A percentile compares a stretch with the other conserved stretches of the same genome.
Evolutionary conservation across 139 green algal genomes (phyloP).

Genomic region (Tetradesmus obliquus): DNA sequence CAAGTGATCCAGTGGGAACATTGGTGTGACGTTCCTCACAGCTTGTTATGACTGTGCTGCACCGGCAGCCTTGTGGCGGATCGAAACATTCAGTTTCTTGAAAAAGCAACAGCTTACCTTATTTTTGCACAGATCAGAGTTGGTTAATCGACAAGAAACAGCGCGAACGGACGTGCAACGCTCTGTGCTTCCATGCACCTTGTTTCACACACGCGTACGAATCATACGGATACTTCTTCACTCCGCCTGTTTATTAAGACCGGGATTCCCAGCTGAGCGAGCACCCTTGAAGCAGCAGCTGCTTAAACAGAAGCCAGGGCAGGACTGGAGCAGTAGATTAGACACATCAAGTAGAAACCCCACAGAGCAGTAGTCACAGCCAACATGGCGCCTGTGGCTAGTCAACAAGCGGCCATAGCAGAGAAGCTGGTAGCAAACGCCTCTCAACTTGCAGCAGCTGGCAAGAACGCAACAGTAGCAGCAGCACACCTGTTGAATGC

Average conservation of each 20-base stretch:
- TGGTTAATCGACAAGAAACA: not conserved
- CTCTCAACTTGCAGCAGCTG: not conserved
- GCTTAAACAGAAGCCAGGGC: not conserved
- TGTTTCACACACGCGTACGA: not conserved
- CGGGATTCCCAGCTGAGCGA: not conserved
- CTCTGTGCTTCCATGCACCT: not conserved
- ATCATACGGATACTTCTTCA: not conserved
- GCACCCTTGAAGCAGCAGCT: not conserved
- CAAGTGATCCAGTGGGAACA: not conserved
- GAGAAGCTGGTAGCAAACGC: not conserved
- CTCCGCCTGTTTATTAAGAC: not conserved
- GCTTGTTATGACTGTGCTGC: not conserved
- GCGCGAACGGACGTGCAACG: not conserved
- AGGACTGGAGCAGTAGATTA: not conserved
- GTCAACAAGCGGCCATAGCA: not conserved
- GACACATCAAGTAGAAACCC: not conserved
- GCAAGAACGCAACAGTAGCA: constrained; percentile 5
- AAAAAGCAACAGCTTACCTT: not conserved
- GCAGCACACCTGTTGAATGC: not conserved
- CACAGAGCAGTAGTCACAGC: not conserved
- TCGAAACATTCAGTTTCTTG: too few species aligned
- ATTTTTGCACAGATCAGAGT: not conserved
- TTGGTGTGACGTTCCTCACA: not conserved
- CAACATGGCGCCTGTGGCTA: not conserved
- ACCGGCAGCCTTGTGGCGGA: not conserved